Conservation (phyloP, 441 rosid species). For the Capsella rubella region DNA sequence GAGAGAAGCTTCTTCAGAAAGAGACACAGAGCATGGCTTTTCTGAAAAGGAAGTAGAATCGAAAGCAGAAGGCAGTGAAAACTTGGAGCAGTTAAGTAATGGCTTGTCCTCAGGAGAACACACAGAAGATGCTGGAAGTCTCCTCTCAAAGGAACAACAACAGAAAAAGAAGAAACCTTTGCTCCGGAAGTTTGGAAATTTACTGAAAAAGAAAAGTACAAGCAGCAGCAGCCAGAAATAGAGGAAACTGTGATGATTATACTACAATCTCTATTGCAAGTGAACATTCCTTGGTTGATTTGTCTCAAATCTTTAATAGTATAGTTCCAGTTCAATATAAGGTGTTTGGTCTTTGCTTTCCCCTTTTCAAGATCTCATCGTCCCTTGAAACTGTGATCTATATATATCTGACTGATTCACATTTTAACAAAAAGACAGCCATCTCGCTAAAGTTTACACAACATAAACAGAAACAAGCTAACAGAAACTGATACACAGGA, state of each 20-base stretch:
- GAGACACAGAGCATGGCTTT: slow-evolving; percentile 72
- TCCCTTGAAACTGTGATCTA: neutral
- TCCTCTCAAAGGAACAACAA: slow-evolving; percentile 68
- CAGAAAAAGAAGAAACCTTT: slow-evolving; percentile 92
- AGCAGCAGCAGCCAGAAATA: slow-evolving; percentile 60
- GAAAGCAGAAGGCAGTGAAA: slow-evolving; percentile 65
- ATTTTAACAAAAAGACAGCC: slow-evolving; percentile 5
- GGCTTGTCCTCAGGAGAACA: slow-evolving; percentile 63
- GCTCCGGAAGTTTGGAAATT: slow-evolving; percentile 81
- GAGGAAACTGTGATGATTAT: slow-evolving; percentile 27
- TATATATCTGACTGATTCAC: neutral
- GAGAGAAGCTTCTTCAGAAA: slow-evolving; percentile 82
- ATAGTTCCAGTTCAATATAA: slow-evolving; percentile 20
- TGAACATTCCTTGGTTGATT: slow-evolving; percentile 33
- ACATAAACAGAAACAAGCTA: neutral
- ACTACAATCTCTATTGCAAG: slow-evolving; percentile 14
- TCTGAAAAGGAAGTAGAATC: slow-evolving; percentile 74
- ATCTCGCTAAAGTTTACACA: slow-evolving; percentile 1
- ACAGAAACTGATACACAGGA: neutral
- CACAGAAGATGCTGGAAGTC: slow-evolving; percentile 54
- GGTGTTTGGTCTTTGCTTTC: neutral
- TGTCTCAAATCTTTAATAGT: slow-evolving; percentile 29
- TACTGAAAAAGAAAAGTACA: slow-evolving; percentile 78
- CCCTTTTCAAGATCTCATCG: neutral
- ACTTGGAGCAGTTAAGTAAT: slow-evolving; percentile 62